Base-by-base conservation (phyloP, 1,284 basidiomycete genomes). In the Boletus smithii region DNA sequence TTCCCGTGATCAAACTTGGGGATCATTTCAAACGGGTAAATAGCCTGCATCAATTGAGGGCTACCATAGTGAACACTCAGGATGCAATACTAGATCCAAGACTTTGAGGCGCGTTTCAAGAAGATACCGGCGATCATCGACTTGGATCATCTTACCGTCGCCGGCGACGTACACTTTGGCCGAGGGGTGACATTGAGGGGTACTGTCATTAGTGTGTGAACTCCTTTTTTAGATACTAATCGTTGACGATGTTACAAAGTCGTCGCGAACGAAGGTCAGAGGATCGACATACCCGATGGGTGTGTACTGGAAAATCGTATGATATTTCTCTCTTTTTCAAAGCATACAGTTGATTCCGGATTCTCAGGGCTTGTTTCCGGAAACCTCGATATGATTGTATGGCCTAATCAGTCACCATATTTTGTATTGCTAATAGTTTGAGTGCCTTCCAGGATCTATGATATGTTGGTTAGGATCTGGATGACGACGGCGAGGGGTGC, bases 41-140 rank as follows among this genome's bases (percentile, higher is more conserved):
- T 26, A 24, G 8, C 6, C 36, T n/a, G 1, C 32, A 34, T 39
- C 10, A 33, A 24, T 27, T 2, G 23, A 44, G 14, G 10, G 13
- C 3, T 4, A 20, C 23, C 17, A 33, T 17, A 4, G 34, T 23
- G 23, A 33, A 10, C n/a, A 27, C 29, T 43, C 13, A 16, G 16
- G 6, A 36, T 34, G 23, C 18, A 5, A 17, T 2, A 14, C 27
- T 24, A 88, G 79, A 95, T 97, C 48, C 86, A 88, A 60, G 85
- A 93, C 69, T 97, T 97, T 80, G 91, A 95, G 75, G 92, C 93
- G 71, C 81, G 92, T 43, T 94, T 95, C 85, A 94, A 94, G 82
- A 89, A 86, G 69, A 95, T 97, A 61, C 94, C 94, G 32, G 83
- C 86, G 67, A 89, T 95, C 55, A 73, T 88, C 54, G 94, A 95